A percentile compares a stretch with the other conserved stretches of the same genome.
Conservation (phyloP, 2,329 filamentous ascomycete genomes). For the Colletotrichum sp. region DNA sequence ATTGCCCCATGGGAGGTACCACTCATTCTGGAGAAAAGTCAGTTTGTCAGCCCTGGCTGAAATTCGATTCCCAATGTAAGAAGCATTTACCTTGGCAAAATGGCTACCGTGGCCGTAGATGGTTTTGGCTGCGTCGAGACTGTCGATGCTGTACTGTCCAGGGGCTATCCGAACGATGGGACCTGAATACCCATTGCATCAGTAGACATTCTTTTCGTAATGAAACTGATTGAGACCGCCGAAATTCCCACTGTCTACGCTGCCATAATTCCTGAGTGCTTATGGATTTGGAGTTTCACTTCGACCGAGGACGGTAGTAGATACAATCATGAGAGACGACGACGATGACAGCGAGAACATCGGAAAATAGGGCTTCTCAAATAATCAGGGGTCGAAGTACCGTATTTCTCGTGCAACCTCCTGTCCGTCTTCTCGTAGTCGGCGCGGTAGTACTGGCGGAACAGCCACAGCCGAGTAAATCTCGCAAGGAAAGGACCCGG, state of each 20-base stretch:
- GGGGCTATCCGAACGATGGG: conserved; percentile 50
- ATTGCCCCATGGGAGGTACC: conserved; percentile 32
- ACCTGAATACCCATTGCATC: conserved; percentile 21
- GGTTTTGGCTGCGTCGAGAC: conserved; percentile 41
- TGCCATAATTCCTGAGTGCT: no score
- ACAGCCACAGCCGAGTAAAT: conserved; percentile 31
- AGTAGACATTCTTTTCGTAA: no score
- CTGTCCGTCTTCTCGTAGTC: conserved; percentile 30
- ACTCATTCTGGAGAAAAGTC: conserved; percentile 19
- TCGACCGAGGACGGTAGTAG: no score
- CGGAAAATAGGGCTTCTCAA: no score
- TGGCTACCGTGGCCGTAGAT: conserved; percentile 33
- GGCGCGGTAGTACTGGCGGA: conserved; percentile 25
- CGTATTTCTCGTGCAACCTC: conserved; percentile 33
- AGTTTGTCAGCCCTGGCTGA: background rate
- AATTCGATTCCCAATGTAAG: accelerated
- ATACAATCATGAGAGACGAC: no score
- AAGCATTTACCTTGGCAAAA: conserved; percentile 28
- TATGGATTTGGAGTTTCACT: no score
- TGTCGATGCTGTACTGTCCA: conserved; percentile 49
- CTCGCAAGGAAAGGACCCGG: conserved; percentile 31
- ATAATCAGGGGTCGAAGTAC: background rate
- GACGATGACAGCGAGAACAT: no score
- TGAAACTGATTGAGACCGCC: no score
- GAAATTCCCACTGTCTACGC: no score